Base-by-base conservation (phyloP, 2,329 filamentous ascomycete species). In the Pseudodiploospora longispora region DNA sequence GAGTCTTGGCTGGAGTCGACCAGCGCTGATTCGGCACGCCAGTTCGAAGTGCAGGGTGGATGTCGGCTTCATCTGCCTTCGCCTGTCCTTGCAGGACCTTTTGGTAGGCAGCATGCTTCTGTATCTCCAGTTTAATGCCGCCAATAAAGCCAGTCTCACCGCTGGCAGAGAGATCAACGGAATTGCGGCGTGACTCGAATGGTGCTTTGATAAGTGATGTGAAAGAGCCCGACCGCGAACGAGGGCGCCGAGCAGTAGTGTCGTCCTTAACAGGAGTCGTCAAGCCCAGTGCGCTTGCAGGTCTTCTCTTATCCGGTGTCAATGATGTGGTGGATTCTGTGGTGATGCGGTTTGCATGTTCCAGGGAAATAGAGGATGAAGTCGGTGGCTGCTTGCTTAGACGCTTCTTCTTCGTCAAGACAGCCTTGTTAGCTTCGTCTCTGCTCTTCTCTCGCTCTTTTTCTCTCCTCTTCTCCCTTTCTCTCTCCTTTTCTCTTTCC, bases 101-200 rank as follows among this genome's bases (percentile, higher is more conserved):
- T 32, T 64, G 54, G 6, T 59, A 52, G 12, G 60, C 60, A 1
- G 58, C 58, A 6, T 67, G 58, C 38, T 60, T 60, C 44, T 68
- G 58, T 38, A 64, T 56, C 38, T 68, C 66, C 10, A 69, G 56
- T 44, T 69, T 70, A 42, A 62, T 61, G 19, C 64, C 66, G 1
- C 68, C 65, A 27, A 71, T 61, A 48, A 71, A 71, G 9, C 59
- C 60, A 2, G 54, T 56, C 5, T 63, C 53, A n/a, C 49, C 50
- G 5, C 34, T 36, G 10, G 38, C 38, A 32, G 36, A 47, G 19
- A 58, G 55, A 31, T 65, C 64, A 12, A 58, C 49, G 0, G 64
- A 66, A 1, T 55, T 52, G 2, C 63, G 57, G 10, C 60, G 57
- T 31, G 59, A 58, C 40, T 63, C 62, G 30, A 66, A 65, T 0